Conservation (phyloP, 2,329 filamentous ascomycete species). For the Aspergillus felis region DNA sequence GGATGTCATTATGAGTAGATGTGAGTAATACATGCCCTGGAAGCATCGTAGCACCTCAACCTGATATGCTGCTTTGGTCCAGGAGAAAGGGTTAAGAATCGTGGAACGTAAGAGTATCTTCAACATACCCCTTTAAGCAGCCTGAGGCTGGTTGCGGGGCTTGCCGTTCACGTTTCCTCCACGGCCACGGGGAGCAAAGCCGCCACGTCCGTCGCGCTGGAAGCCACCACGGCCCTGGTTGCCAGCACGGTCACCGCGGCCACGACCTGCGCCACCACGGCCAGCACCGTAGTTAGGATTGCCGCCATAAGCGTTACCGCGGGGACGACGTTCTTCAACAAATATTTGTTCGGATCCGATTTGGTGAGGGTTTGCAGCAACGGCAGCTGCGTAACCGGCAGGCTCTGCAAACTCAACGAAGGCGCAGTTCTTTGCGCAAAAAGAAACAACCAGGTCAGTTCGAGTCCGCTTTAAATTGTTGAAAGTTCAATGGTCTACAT, state of each 20-base stretch:
- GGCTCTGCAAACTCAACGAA: constrained; percentile 88
- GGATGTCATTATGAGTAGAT: constrained; percentile 35
- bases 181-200: constrained; percentile 61
- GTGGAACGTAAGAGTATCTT: constrained; percentile 10
- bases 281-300: constrained; percentile 59
- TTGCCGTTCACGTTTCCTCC: constrained; percentile 53
- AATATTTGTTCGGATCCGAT: constrained; percentile 78
- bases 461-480: background rate
- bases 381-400: constrained; percentile 77
- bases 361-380: constrained; percentile 77
- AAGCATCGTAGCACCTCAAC: constrained; percentile 16
- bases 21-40: constrained; percentile 37
- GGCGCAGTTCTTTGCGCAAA: constrained; percentile 71
- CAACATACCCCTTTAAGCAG: constrained; percentile 31
- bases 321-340: constrained; percentile 84
- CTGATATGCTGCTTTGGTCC: constrained; percentile 14
- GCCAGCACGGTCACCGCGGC: constrained; percentile 64
- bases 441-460: background rate
- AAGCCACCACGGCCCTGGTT: constrained; percentile 66
- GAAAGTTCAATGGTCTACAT: constrained; percentile 23
- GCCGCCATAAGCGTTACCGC: constrained; percentile 65
- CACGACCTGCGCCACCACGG: constrained; percentile 62
- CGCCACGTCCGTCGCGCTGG: constrained; percentile 64
- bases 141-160: constrained; percentile 44
- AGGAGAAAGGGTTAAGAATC: constrained; percentile 21